Conservation (phyloP, 2,329 filamentous ascomycete genomes). For the Zymoseptoria crescenta region DNA sequence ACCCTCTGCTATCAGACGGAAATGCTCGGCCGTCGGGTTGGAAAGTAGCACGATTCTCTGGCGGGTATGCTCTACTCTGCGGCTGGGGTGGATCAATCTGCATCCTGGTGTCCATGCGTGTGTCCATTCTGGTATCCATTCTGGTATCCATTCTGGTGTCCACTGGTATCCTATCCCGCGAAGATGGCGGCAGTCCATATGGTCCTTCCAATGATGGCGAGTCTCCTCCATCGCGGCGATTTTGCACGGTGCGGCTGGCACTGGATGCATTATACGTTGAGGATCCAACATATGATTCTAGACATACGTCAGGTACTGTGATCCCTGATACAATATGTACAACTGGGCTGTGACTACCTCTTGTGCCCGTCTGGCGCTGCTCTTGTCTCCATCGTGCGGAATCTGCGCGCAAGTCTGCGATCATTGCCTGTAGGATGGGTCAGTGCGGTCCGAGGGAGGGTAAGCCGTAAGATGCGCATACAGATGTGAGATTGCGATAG, state of each 20-base stretch:
- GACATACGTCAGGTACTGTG: slow-evolving; percentile 30
- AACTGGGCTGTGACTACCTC: slow-evolving; percentile 41
- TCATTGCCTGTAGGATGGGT: slow-evolving; percentile 38
- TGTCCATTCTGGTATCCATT: slow-evolving; percentile 6
- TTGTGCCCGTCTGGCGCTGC: slow-evolving; percentile 29
- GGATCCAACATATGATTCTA: slow-evolving; percentile 25
- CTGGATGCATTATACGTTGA: slow-evolving; percentile 39
- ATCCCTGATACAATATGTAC: slow-evolving; percentile 35
- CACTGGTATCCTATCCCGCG: slow-evolving; percentile 20
- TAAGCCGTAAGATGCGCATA: slow-evolving; percentile 25
- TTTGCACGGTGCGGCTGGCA: slow-evolving; percentile 33
- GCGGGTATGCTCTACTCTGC: slow-evolving; percentile 16
- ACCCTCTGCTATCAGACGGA: slow-evolving; percentile 17
- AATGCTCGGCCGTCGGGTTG: slow-evolving; percentile 20
- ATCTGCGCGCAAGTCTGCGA: slow-evolving; percentile 42
- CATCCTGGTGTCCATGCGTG: slow-evolving; percentile 13
- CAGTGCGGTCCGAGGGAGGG: slow-evolving; percentile 2
- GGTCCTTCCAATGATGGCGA: slow-evolving; percentile 27
- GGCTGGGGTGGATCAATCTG: slow-evolving; percentile 23
- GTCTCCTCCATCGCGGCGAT: slow-evolving; percentile 34
- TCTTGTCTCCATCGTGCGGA: slow-evolving; percentile 40
- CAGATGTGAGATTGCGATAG: slow-evolving; percentile 43
- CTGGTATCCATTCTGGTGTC: slow-evolving; percentile 20
- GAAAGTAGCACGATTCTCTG: slow-evolving; percentile 17
- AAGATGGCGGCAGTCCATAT: slow-evolving; percentile 20